Conservation (phyloP, 495 filamentous ascomycete species). For the Podospora pseudoanserina region DNA sequence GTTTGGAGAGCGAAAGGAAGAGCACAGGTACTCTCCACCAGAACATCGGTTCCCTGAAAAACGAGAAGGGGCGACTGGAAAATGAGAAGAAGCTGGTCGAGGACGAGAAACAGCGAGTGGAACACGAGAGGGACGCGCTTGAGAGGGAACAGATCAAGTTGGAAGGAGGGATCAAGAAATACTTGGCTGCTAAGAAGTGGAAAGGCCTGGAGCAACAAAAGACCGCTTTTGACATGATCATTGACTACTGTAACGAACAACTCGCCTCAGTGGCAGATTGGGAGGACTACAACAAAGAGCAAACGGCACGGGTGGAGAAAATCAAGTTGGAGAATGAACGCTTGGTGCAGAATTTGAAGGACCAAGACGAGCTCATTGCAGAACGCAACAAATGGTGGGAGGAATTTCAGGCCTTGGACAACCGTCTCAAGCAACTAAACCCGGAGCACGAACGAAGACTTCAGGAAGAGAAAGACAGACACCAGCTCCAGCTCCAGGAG, state of each 20-base stretch:
- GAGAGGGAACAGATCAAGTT: too few species aligned
- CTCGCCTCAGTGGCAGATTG: neutral
- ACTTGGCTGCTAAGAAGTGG: neutral
- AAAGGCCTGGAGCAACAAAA: neutral
- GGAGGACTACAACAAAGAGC: too few species aligned
- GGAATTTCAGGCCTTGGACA: neutral
- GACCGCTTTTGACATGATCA: neutral
- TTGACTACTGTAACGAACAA: neutral
- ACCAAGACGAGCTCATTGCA: neutral
- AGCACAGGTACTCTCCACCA: neutral
- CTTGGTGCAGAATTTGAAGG: neutral
- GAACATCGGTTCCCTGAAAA: too few species aligned
- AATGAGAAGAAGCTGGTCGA: neutral
- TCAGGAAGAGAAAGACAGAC: neutral
- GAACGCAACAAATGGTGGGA: neutral
- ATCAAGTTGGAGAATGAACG: neutral
- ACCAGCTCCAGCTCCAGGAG: neutral
- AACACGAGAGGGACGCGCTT: neutral
- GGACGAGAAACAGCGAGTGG: neutral
- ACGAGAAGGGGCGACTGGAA: neutral
- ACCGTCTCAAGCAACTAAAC: neutral
- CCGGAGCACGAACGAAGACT: too few species aligned
- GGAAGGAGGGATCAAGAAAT: neutral
- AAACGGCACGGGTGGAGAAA: too few species aligned
- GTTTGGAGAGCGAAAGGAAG: neutral